These are phyloP conservation scores for Secale cereale DNA, from an alignment of 176 grass and related monocot species.

Conservation along the genomic window DNA sequence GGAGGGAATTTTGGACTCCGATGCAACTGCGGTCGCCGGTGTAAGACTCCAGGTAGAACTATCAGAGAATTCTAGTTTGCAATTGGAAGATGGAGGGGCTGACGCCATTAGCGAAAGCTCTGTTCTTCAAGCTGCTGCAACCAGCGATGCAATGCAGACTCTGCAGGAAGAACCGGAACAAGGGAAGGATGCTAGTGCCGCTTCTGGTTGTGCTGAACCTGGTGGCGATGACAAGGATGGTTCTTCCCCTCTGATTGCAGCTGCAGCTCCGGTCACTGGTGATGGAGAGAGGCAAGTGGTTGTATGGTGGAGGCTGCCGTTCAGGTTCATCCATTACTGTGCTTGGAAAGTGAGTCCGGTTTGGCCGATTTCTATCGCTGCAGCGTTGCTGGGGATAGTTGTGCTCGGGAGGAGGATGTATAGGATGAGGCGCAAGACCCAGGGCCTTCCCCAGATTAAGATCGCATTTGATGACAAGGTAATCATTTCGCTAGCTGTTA, in stretches of 20 bases:
- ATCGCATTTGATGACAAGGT: conserved; percentile 63
- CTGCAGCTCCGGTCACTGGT: not conserved
- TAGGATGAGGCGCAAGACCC: conserved; percentile 46
- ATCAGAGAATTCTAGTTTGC: not conserved
- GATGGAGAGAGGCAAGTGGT: conserved; percentile 20
- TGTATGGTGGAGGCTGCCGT: conserved; percentile 56
- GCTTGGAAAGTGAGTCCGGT: conserved; percentile 60
- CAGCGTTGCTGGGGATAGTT: conserved; percentile 42
- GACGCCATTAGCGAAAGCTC: not conserved
- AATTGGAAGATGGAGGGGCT: not conserved
- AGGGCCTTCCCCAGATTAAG: conserved; percentile 47
- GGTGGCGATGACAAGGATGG: conserved; percentile 8
- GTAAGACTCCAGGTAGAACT: not conserved
- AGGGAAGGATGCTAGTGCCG: not conserved
- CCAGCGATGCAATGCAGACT: not conserved
- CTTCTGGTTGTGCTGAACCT: not conserved
- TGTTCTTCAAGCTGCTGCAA: not conserved
- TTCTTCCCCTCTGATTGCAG: conserved; percentile 6
- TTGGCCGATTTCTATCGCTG: conserved; percentile 57
- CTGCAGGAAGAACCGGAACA: not conserved
- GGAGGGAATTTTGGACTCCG: not conserved
- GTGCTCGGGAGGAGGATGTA: conserved; percentile 63
- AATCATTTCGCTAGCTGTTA: not conserved
- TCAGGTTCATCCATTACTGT: conserved; percentile 46
- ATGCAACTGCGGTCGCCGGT: not conserved